A percentile compares a stretch with the other conserved stretches of the same genome.
Evolutionary conservation across 345 rosid species (phyloP).

Genomic region (Capsella bursapastoris): DNA sequence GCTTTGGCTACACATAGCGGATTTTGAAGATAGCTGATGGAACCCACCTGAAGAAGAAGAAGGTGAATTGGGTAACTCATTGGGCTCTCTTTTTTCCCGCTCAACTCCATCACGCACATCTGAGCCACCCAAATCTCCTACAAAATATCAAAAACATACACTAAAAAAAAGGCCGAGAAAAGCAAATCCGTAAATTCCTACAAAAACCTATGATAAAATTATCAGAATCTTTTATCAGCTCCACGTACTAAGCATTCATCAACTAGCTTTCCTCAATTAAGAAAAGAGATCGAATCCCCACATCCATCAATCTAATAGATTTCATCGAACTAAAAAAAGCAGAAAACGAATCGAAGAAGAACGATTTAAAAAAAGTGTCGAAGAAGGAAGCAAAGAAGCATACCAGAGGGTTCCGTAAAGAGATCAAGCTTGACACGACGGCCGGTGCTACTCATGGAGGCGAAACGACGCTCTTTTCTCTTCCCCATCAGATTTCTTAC

Average conservation of each 20-base stretch:
- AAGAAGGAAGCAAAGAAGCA: not conserved
- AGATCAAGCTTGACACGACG: conserved; percentile 98
- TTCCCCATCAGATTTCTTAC: conserved; percentile 68
- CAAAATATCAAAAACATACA: conserved; percentile 12
- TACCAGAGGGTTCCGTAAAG: conserved; percentile 99
- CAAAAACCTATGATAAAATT: not conserved
- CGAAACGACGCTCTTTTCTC: conserved; percentile 88
- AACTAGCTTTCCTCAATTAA: not conserved
- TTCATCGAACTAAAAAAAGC: conserved; percentile 5
- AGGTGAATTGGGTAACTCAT: conserved; percentile 93
- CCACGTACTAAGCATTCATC: not conserved
- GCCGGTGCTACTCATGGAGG: conserved; percentile 75
- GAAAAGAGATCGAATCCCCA: conserved; percentile 9
- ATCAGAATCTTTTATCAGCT: not conserved
- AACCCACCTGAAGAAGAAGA: conserved; percentile 99
- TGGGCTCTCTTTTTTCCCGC: conserved; percentile 58
- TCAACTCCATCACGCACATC: conserved; percentile 62
- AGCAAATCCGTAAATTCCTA: conserved; percentile 1
- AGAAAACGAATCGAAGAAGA: not conserved
- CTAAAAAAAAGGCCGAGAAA: not conserved
- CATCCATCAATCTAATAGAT: not conserved
- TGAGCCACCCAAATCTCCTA: conserved; percentile 96
- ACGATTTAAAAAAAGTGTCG: not conserved
- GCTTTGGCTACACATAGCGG: conserved; percentile 83
- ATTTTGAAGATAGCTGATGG: conserved; percentile 83